Evolutionary conservation across 129 eudicot species (phyloP).

Genomic region (Tagetes erecta): DNA sequence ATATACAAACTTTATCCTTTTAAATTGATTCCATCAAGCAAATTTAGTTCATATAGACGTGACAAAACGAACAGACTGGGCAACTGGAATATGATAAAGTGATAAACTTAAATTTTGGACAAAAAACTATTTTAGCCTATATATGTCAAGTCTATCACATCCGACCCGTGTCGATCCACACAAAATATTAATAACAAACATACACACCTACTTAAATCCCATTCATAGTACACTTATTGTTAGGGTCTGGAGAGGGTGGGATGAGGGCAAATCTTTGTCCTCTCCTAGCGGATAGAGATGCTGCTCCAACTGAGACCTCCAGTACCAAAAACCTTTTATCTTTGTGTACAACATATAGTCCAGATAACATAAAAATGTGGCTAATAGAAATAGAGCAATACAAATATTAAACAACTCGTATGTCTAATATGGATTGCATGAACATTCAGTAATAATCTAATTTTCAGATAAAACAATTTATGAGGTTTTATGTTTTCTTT

Average conservation of each 20-base stretch:
- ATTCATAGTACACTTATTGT: too few relatives aligned
- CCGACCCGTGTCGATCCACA: neutral
- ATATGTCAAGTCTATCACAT: too few relatives aligned
- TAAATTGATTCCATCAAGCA: neutral
- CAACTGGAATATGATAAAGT: neutral
- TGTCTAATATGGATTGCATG: neutral
- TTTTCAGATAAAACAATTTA: neutral
- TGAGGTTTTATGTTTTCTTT: neutral
- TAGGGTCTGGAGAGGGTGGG: too few relatives aligned
- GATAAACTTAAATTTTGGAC: neutral
- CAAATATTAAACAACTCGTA: neutral
- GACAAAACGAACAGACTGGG: neutral
- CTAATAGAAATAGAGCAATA: too few relatives aligned
- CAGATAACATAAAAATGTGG: too few relatives aligned
- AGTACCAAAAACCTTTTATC: too few relatives aligned
- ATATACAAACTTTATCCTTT: constrained; percentile 12
- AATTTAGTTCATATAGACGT: neutral
- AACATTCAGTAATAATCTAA: neutral
- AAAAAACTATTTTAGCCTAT: neutral
- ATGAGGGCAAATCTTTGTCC: too few relatives aligned
- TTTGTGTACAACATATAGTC: too few relatives aligned
- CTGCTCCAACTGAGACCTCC: too few relatives aligned
- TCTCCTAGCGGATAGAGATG: too few relatives aligned
- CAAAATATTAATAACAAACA: neutral
- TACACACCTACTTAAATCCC: too few relatives aligned